A percentile compares a stretch with the other conserved stretches of the same genome.
Evolutionary conservation across 148 eudicot genomes (phyloP).

Genomic region (Heliamphora exappendiculata): DNA sequence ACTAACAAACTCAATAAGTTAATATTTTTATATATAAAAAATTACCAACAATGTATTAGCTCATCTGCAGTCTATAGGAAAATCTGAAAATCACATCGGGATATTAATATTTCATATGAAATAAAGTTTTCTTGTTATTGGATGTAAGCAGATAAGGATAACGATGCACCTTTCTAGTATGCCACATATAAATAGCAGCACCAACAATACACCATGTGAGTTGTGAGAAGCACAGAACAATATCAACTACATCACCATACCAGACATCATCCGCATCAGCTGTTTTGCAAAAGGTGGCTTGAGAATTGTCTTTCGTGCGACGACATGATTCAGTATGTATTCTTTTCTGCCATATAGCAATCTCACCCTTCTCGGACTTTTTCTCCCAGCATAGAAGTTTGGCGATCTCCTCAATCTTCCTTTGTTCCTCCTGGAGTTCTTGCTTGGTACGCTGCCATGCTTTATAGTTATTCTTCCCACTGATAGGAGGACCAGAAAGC

Average conservation of each 20-base stretch:
- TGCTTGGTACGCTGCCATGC: conserved; percentile 85
- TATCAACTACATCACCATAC: conserved; percentile 32
- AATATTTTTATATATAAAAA: too few relatives aligned
- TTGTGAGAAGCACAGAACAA: neutral
- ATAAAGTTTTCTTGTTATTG: too few relatives aligned
- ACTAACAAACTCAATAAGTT: too few relatives aligned
- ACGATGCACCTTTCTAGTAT: too few relatives aligned
- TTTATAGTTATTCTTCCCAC: conserved; percentile 65
- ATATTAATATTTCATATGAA: too few relatives aligned
- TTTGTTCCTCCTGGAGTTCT: conserved; percentile 75
- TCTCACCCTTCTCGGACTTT: conserved; percentile 74
- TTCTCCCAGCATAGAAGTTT: conserved; percentile 93
- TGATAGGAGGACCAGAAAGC: conserved; percentile 96
- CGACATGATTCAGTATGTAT: conserved; percentile 53
- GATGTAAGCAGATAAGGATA: too few relatives aligned
- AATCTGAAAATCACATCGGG: too few relatives aligned
- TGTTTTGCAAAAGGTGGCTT: conserved; percentile 49
- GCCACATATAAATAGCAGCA: neutral
- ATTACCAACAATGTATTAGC: too few relatives aligned
- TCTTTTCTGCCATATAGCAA: conserved; percentile 81
- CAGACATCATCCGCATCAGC: conserved; percentile 69
- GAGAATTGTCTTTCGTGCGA: conserved; percentile 39
- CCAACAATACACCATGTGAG: neutral
- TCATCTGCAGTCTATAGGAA: too few relatives aligned
- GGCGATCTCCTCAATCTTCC: conserved; percentile 77